A percentile compares a stretch with the other conserved stretches of the same genome.
Evolutionary conservation across 2,329 filamentous ascomycete genomes (phyloP).

Genomic region (Penicillium paneum): DNA sequence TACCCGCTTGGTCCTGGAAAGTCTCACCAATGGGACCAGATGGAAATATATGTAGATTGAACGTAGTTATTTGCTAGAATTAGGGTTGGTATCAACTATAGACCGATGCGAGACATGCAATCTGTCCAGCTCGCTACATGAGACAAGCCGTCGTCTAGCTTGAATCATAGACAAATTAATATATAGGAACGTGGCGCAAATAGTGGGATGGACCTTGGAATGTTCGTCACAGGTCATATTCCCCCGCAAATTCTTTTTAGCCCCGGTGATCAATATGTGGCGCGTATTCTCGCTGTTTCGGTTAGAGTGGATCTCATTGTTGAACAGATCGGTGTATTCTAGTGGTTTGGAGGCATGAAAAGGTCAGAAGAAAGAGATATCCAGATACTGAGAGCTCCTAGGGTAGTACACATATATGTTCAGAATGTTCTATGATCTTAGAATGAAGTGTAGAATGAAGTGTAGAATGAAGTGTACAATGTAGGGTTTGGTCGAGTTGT

Average conservation of each 20-base stretch:
- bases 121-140: not conserved
- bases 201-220: not conserved
- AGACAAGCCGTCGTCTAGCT: not conserved
- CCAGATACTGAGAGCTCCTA: no score
- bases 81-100: not conserved
- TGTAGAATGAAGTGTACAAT: not conserved
- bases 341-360: not conserved
- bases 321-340: not conserved
- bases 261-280: conserved; percentile 1
- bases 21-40: not conserved
- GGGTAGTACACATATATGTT: not conserved
- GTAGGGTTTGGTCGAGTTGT: not conserved
- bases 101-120: not conserved
- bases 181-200: not conserved
- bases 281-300: conserved; percentile 1
- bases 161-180: not conserved
- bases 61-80: no score
- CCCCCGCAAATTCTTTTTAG: conserved; percentile 3
- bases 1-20: not conserved
- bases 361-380: not conserved
- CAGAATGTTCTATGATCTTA: not conserved
- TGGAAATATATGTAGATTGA: not conserved
- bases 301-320: conserved; percentile 9
- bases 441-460: not conserved
- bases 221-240: not conserved